phyloP scores from a whole-genome alignment of 2,329 filamentous ascomycete species.

The Cyanodermella asteris region DNA sequence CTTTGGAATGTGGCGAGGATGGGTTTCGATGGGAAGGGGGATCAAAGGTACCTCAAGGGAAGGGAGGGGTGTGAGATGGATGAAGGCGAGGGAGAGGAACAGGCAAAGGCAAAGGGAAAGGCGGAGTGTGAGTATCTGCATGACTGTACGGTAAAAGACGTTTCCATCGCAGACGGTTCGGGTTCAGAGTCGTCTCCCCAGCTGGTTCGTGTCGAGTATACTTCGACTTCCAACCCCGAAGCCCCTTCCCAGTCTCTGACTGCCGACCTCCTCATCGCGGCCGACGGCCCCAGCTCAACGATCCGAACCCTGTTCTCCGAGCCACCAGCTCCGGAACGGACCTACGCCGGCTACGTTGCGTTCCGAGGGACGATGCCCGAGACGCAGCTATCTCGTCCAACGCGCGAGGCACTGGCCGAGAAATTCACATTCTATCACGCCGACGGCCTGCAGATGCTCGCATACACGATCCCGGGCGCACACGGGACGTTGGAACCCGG shows the following conservation, averaged over 20 bases:
- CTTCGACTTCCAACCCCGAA: too few species aligned
- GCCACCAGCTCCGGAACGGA: conserved; percentile 10
- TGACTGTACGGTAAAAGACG: too few species aligned
- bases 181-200: too few species aligned
- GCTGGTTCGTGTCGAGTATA: too few species aligned
- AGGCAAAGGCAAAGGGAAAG: background rate
- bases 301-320: conserved; percentile 17
- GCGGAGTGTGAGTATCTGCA: background rate
- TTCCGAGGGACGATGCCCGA: too few species aligned
- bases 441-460: conserved; percentile 1
- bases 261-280: conserved; percentile 23
- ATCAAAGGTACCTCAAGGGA: background rate
- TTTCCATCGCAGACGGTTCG: too few species aligned
- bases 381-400: too few species aligned
- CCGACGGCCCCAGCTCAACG: conserved; percentile 22
- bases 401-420: too few species aligned
- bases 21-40: conserved; percentile 18
- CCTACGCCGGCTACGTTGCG: conserved; percentile 5
- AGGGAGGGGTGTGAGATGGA: background rate
- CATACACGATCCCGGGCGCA: conserved; percentile 3
- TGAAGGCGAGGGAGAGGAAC: background rate
- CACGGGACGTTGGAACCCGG: conserved; percentile 4
- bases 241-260: too few species aligned
- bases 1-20: conserved; percentile 23
- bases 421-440: conserved; percentile 1